Evolutionary conservation across 73 alveolate species (phyloP).

Genomic region (Diophrys appendiculata): DNA sequence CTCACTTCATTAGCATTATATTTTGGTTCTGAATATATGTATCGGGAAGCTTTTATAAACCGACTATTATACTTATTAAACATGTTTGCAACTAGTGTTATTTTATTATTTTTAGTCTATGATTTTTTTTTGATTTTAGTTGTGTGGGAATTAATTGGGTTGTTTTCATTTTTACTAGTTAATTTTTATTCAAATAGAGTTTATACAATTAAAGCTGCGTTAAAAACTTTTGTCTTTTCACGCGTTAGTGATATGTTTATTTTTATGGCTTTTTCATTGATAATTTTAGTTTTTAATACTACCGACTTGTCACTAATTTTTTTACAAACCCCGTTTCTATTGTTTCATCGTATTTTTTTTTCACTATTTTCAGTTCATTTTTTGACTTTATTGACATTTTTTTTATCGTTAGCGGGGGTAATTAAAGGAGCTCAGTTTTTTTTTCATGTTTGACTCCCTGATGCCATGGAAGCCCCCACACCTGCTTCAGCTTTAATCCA

Average conservation of each 20-base stretch:
- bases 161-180: slow-evolving; percentile 22
- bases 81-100: slow-evolving; percentile 27
- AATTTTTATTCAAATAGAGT: slow-evolving; percentile 18
- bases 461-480: slow-evolving; percentile 44
- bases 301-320: slow-evolving; percentile 28
- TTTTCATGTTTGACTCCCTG: slow-evolving; percentile 39
- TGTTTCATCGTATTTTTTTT: slow-evolving; percentile 7
- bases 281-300: slow-evolving; percentile 2
- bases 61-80: slow-evolving; percentile 19
- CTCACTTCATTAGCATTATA: slow-evolving; percentile 13
- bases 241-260: slow-evolving; percentile 30
- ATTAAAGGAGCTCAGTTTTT: slow-evolving; percentile 27
- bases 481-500: slow-evolving; percentile 40
- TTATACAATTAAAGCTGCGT: slow-evolving; percentile 27
- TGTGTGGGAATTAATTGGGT: slow-evolving; percentile 18
- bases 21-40: slow-evolving; percentile 26
- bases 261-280: slow-evolving; percentile 4
- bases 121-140: slow-evolving; percentile 27
- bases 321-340: slow-evolving; percentile 19
- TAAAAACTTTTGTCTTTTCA: slow-evolving; percentile 21
- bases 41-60: slow-evolving; percentile 10
- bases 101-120: slow-evolving; percentile 8
- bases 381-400: slow-evolving; percentile 7
- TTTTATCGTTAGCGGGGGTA: slow-evolving; percentile 1
- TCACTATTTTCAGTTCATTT: slow-evolving; percentile 10